A percentile compares a stretch with the other conserved stretches of the same genome.
Evolutionary conservation across 345 rosid genomes (phyloP).

Genomic region (Raphanus raphanistrum): DNA sequence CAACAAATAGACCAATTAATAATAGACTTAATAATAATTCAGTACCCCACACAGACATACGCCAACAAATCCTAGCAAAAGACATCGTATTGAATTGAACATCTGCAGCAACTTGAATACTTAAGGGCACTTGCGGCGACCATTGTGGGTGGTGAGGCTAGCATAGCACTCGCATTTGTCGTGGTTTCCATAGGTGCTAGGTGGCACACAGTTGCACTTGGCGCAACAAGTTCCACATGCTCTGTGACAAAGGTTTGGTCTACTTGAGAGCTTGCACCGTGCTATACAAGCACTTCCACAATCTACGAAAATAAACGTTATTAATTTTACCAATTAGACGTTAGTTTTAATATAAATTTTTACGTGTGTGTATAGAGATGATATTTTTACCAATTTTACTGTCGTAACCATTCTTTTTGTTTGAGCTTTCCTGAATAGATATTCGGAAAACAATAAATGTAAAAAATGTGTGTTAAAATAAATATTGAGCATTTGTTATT

Average conservation of each 20-base stretch:
- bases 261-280: slow-evolving; percentile 63
- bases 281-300: slow-evolving; percentile 59
- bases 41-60: neutral
- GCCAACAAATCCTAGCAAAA: slow-evolving; percentile 16
- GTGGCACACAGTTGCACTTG: slow-evolving; percentile 80
- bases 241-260: slow-evolving; percentile 60
- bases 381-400: slow-evolving; percentile 31
- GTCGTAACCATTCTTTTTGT: neutral
- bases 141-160: slow-evolving; percentile 68
- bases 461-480: neutral
- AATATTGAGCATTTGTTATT: neutral
- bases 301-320: slow-evolving; percentile 39
- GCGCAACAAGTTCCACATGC: slow-evolving; percentile 79
- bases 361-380: neutral
- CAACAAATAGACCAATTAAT: neutral
- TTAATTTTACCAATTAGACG: neutral
- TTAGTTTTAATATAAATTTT: neutral
- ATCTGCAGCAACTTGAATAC: neutral
- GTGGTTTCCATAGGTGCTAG: slow-evolving; percentile 63
- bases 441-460: neutral
- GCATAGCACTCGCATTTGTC: slow-evolving; percentile 70
- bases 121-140: slow-evolving; percentile 78
- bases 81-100: neutral
- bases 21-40: neutral
- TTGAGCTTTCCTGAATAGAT: slow-evolving; percentile 23